Base-by-base conservation (phyloP, 441 rosid genomes). In the Theobroma grandiflorum region DNA sequence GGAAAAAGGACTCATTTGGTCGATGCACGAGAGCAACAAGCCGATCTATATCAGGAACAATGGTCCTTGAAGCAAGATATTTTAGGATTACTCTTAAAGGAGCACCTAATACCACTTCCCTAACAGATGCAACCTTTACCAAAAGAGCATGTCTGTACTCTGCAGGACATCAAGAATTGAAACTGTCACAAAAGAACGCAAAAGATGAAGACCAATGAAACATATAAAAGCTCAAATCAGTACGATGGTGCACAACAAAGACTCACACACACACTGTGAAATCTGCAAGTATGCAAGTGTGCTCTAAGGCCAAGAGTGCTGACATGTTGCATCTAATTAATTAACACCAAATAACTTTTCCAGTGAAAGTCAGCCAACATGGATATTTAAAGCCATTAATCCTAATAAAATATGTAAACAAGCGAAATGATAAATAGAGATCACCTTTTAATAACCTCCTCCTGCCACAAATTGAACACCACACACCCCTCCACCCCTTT, bases 41-140 rank as follows among this genome's bases (percentile, higher is more conserved):
- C 76, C 77, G 86, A 82, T 85, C 90, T 8, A 81, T 61, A 81
- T 86, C 88, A 55, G 96, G 87, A 89, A 89, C 88, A 84, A 89
- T 88, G 7, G 89, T 91, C 79, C 90, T 95, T 37, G 95, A 89
- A 84, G 94, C 88, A 87, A 97, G 94, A 87, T 88, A 90, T 83
- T 90, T 90, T 71, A 95, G 84, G 42, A 93, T 87, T 68, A 89
- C 80, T 78, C 93, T 93, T 59, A 97, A 85, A 4, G 99, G 98
- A 14, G 99, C 99, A 85, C 98, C 99, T 80, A 97, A 83, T 31
- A 94, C 99, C 3, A 94, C 92, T 87, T 93, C 98, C 87, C 98
- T 92, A 64, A 93, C 89, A 18, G 99, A 97, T 80, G 99, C 99
- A 82, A 97, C 72, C 88, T 92, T 95, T 55, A 89, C 84, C 84